Conservation (phyloP, 257 asterid genomes). For the Mitragyna speciosa region DNA sequence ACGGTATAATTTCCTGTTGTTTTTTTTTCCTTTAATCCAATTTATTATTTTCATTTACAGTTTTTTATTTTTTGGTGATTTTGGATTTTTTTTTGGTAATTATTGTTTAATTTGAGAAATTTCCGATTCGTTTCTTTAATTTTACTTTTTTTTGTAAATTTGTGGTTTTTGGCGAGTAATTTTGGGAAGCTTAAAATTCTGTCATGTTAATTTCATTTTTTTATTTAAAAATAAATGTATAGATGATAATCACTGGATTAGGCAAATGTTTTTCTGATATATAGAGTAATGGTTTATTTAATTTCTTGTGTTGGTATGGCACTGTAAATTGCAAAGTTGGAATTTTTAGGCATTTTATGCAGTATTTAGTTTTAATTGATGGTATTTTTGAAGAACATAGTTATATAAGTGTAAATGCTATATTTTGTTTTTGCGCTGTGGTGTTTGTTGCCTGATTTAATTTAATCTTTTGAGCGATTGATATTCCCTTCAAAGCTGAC, state of each 20-base stretch:
- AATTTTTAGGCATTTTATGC: background rate
- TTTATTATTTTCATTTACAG: background rate
- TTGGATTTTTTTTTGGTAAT: background rate
- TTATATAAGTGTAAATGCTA: background rate
- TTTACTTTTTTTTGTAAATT: background rate
- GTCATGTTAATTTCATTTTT: background rate
- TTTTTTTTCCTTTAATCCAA: background rate
- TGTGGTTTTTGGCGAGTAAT: too few relatives aligned
- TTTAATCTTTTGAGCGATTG: background rate
- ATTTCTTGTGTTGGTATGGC: background rate
- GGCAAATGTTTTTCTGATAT: too few relatives aligned
- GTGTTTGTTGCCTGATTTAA: background rate
- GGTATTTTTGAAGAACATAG: background rate
- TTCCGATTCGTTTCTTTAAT: background rate
- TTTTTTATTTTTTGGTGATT: background rate
- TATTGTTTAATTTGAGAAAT: background rate
- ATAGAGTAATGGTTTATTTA: background rate
- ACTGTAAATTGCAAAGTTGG: background rate
- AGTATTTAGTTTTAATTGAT: background rate
- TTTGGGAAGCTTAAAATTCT: background rate
- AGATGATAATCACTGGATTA: too few relatives aligned
- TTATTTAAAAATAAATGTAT: too few relatives aligned
- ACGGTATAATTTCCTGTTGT: constrained; percentile 46
- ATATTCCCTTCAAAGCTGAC: background rate
- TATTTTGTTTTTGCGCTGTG: background rate